A percentile compares a stretch with the other conserved stretches of the same genome.
phyloP scores from a whole-genome alignment of 495 filamentous ascomycete genomes.

The Trichoderma orchidacearum region DNA sequence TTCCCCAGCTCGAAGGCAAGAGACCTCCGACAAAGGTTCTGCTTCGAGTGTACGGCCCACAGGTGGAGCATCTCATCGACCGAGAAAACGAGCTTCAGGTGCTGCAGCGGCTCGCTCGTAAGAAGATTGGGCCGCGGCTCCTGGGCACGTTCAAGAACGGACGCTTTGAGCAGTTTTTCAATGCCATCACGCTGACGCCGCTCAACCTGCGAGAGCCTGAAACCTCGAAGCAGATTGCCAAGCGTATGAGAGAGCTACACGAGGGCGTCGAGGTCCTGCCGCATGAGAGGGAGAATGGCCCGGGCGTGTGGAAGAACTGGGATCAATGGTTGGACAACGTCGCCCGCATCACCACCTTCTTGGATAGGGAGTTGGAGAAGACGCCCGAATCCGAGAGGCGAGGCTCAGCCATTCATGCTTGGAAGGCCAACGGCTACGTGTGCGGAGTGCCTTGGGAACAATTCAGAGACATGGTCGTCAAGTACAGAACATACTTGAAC shows the following conservation, averaged over 20 bases:
- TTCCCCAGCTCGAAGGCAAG: slow-evolving; percentile 22
- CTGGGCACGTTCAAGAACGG: slow-evolving; percentile 90
- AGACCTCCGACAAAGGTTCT: slow-evolving; percentile 54
- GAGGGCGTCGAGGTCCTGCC: slow-evolving; percentile 79
- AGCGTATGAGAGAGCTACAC: slow-evolving; percentile 92
- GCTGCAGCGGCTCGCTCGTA: slow-evolving; percentile 69
- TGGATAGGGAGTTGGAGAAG: slow-evolving; percentile 49
- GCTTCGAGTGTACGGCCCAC: slow-evolving; percentile 85
- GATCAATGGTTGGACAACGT: slow-evolving; percentile 83
- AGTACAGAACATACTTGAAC: slow-evolving; percentile 62
- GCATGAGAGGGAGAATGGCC: slow-evolving; percentile 62
- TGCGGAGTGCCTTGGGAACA: slow-evolving; percentile 74
- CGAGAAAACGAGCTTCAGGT: slow-evolving; percentile 81
- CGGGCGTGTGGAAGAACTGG: slow-evolving; percentile 85
- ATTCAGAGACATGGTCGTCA: slow-evolving; percentile 64
- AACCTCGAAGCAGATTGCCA: slow-evolving; percentile 89
- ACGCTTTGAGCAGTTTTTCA: slow-evolving; percentile 89
- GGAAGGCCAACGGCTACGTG: slow-evolving; percentile 59
- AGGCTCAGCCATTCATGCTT: slow-evolving; percentile 12
- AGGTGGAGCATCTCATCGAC: slow-evolving; percentile 93
- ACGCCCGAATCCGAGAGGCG: slow-evolving; percentile 11
- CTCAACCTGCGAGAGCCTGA: slow-evolving; percentile 66
- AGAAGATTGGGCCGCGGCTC: slow-evolving; percentile 87
- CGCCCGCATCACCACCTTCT: slow-evolving; percentile 59
- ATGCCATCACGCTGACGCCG: slow-evolving; percentile 65